These are phyloP conservation scores for Cyamopsis tetragonoloba DNA, from an alignment of 306 rosid species.

Conservation along the genomic window DNA sequence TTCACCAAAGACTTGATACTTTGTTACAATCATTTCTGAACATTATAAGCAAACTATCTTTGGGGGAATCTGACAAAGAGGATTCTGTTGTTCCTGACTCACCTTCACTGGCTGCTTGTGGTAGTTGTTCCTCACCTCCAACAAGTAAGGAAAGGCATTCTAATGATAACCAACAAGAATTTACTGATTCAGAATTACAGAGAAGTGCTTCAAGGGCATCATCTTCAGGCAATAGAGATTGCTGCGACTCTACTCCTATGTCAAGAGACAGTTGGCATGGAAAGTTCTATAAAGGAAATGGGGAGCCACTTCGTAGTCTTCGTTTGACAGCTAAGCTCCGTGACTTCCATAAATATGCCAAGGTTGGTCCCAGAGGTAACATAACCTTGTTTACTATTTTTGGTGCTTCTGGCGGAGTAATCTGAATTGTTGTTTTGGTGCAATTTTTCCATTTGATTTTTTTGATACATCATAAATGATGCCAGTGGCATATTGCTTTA, in stretches of 20 bases:
- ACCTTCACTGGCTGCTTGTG: slow-evolving; percentile 41
- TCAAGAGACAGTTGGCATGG: slow-evolving; percentile 77
- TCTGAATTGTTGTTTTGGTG: background rate
- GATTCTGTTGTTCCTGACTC: slow-evolving; percentile 59
- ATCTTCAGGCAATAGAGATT: slow-evolving; percentile 54
- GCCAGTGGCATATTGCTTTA: background rate
- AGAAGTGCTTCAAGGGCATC: slow-evolving; percentile 54
- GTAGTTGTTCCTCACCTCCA: slow-evolving; percentile 45
- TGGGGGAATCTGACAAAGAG: slow-evolving; percentile 78
- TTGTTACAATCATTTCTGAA: slow-evolving; percentile 67
- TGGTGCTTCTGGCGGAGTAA: background rate
- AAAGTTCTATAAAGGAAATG: slow-evolving; percentile 63
- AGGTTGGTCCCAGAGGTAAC: slow-evolving; percentile 47
- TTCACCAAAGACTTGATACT: slow-evolving; percentile 81
- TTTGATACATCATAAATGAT: slow-evolving; percentile 4
- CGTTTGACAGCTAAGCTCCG: slow-evolving; percentile 91
- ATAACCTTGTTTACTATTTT: slow-evolving; percentile 17
- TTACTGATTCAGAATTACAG: slow-evolving; percentile 60
- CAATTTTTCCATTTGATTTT: background rate
- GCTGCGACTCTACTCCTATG: slow-evolving; percentile 44
- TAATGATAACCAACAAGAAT: slow-evolving; percentile 60
- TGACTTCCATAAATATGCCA: slow-evolving; percentile 80
- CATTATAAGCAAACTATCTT: slow-evolving; percentile 60
- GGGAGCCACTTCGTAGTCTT: slow-evolving; percentile 66
- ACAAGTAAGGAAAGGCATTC: slow-evolving; percentile 51